Base-by-base conservation (phyloP, 805 yeast genomes). In the Candida hungchunana region DNA sequence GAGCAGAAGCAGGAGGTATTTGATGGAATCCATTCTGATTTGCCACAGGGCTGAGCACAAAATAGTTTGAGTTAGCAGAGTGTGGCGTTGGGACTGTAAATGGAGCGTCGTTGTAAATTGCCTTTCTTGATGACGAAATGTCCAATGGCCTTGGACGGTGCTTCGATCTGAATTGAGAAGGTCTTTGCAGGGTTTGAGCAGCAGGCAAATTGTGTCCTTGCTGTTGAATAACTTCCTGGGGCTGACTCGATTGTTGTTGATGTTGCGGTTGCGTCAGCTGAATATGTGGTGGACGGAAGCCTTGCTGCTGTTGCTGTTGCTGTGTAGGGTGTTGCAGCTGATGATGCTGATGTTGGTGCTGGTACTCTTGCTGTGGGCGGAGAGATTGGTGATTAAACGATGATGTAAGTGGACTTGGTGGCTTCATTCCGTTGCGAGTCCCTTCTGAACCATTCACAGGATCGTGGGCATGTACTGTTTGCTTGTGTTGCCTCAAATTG, bases 401-500 rank as follows among this genome's bases (percentile, higher is more conserved):
- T n/a, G n/a, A n/a, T n/a, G n/a, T 26, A 14, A 29, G 18, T 7
- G 36, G 43, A 26, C 34, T 39, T 23, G 21, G 35, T 5, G 37
- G 40, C 22, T 39, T 38, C 17, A 38, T 20, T 9, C 29, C 27
- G 7, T 26, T 18, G 19, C 25, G 25, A 7, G 15, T 25, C 34
- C 16, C 15, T n/a, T 13, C 25, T 19, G 29, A 5, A 13, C 27
- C 15, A 11, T 12, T 13, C n/a, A n/a, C n/a, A 28, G 46, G 10
- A 23, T 52, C 56, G 34, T 50, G 50, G 10, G 79, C 77, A 46
- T 82, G 88, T 6, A 82, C 88, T 0, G 96, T 83, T 54, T 87
- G 94, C 42, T 82, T 82, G 62, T 88, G 97, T 62, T 89, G 97
- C 42, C 96, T 71, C 43, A 89, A 68, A 57, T 89, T 89, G 60